phyloP scores from a whole-genome alignment of 106 monocot genomes.

The Gastrodia elata region DNA sequence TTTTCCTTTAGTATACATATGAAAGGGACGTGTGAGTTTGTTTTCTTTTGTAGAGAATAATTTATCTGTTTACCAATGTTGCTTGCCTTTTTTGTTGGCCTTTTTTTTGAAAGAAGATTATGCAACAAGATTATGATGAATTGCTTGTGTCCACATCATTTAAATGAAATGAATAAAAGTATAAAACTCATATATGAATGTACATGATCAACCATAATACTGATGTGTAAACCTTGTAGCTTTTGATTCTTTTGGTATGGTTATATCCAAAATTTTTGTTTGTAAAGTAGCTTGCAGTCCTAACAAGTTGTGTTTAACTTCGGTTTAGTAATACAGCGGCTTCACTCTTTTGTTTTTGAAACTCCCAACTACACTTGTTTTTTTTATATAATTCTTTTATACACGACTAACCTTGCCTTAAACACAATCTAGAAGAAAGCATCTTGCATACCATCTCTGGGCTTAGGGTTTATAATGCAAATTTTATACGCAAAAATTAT shows the following conservation, averaged over 20 bases:
- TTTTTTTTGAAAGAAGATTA: not conserved
- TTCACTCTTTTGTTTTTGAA: not conserved
- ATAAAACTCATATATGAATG: not conserved
- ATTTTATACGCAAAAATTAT: not conserved
- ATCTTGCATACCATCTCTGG: too few relatives aligned
- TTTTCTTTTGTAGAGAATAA: not conserved
- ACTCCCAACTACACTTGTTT: not conserved
- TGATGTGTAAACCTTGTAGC: not conserved
- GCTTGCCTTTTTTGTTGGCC: not conserved
- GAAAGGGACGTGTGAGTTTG: not conserved
- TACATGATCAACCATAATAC: not conserved
- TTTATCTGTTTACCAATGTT: not conserved
- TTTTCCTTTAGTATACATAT: conserved; percentile 3
- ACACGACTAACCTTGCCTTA: too few relatives aligned
- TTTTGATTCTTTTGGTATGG: not conserved
- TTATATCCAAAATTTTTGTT: not conserved
- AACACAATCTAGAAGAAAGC: too few relatives aligned
- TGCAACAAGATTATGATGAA: not conserved
- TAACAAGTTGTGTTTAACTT: not conserved
- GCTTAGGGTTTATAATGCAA: not conserved
- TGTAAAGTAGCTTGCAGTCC: not conserved
- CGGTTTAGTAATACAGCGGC: not conserved
- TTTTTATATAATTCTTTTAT: too few relatives aligned
- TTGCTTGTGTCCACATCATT: not conserved
- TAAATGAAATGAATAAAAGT: not conserved